Conservation (phyloP, 2,329 filamentous ascomycete species). For the Fusarium haematococcum region DNA sequence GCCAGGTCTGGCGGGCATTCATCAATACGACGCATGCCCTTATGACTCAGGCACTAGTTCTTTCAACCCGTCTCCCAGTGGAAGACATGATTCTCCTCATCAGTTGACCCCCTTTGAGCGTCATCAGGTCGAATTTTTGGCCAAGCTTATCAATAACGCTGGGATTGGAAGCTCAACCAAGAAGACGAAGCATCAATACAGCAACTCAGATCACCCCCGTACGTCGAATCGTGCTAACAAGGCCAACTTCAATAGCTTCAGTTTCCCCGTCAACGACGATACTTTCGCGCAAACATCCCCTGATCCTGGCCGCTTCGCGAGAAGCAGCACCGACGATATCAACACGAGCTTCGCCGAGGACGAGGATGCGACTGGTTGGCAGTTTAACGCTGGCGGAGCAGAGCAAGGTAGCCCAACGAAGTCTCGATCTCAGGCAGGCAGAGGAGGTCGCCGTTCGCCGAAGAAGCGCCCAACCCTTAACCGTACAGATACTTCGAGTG, state of each 20-base stretch:
- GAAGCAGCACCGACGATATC: constrained; percentile 69
- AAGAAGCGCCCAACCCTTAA: constrained; percentile 44
- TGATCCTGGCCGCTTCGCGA: constrained; percentile 57
- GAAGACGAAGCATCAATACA: constrained; percentile 17
- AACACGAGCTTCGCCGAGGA: constrained; percentile 70
- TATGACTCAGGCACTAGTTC: constrained; percentile 13
- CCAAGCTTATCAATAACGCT: constrained; percentile 51
- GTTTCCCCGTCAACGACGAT: constrained; percentile 59
- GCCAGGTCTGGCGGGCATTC: neutral
- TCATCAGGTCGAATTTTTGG: constrained; percentile 53
- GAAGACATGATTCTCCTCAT: constrained; percentile 39
- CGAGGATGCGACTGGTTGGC: constrained; percentile 58
- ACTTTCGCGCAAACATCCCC: constrained; percentile 52
- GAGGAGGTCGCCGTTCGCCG: constrained; percentile 56
- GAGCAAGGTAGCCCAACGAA: constrained; percentile 43
- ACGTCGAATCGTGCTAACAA: constrained; percentile 48
- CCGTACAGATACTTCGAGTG: constrained; percentile 38
- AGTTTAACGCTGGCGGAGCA: constrained; percentile 64
- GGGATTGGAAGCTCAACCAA: constrained; percentile 26
- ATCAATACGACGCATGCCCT: constrained; percentile 25
- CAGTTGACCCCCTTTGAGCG: constrained; percentile 54
- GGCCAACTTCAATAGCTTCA: constrained; percentile 60
- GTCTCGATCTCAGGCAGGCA: constrained; percentile 54
- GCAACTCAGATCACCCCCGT: neutral
- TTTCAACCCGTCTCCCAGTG: constrained; percentile 47